These are phyloP conservation scores for Leccinum incarnatum DNA, from an alignment of 768 basidiomycete species.

Conservation along the genomic window DNA sequence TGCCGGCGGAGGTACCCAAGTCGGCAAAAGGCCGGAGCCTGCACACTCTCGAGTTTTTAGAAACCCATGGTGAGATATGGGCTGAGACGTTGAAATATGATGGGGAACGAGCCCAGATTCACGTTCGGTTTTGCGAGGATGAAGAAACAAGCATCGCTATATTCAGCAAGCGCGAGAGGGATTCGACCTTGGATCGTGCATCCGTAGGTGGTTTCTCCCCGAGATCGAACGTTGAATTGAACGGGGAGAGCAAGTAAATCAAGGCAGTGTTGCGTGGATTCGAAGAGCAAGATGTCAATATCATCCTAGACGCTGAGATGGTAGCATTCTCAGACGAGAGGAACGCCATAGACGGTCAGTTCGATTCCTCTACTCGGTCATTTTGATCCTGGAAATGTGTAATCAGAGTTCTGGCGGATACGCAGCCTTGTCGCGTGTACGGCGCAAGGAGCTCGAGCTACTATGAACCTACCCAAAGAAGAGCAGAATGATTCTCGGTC, in stretches of 20 bases:
- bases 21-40: constrained; percentile 67
- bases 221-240: neutral
- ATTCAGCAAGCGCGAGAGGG: constrained; percentile 81
- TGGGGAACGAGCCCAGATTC: constrained; percentile 92
- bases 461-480: constrained; percentile 17
- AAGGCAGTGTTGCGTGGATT: constrained; percentile 50
- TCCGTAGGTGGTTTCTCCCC: constrained; percentile 24
- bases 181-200: constrained; percentile 68
- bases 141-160: constrained; percentile 57
- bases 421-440: constrained; percentile 56
- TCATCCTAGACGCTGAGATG: constrained; percentile 85
- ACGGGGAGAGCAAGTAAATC: constrained; percentile 43
- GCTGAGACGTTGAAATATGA: constrained; percentile 89
- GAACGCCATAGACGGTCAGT: constrained; percentile 65
- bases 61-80: constrained; percentile 47
- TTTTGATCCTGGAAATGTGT: constrained; percentile 3
- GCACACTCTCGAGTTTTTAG: constrained; percentile 48
- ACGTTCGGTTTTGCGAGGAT: constrained; percentile 52
- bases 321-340: constrained; percentile 68
- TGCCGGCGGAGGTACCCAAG: constrained; percentile 77
- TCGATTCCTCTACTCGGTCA: neutral
- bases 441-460: constrained; percentile 50
- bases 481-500: constrained; percentile 21
- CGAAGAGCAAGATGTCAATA: constrained; percentile 42
- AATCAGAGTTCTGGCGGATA: constrained; percentile 74